Base-by-base conservation (phyloP, 2,329 filamentous ascomycete species). In the Exophiala sp. region DNA sequence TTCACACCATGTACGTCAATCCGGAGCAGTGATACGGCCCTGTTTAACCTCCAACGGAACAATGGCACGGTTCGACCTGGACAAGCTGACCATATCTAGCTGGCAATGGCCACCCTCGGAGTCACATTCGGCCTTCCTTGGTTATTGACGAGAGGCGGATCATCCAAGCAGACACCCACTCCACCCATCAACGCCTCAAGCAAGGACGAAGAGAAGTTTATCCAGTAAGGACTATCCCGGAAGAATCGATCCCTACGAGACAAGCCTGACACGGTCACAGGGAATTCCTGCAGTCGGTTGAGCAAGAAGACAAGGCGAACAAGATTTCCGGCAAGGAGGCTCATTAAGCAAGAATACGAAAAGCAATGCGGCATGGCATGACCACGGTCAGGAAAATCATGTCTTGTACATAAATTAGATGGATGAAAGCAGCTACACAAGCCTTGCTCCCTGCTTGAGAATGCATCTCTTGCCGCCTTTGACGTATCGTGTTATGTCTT, bases 121-220 rank as follows among this genome's bases (percentile, higher is more conserved):
- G 67, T 70, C 18, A 65, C 75, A 16, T 76, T 76, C 63, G 70
- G 68, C 53, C 71, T 72, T 53, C 66, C 68, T 58, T 71, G 62
- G 53, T 65, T 73, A 57, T 68, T 70, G 42, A 68, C 70, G 58
- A 65, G 72, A 54, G 72, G 73, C 54, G 72, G 72, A 56, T 64
- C 65, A 48, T 67, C 70, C 58, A 73, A 75, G 64, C 67, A 71
- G 60, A 65, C 71, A 55, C 68, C 71, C 57, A 69, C 69, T 52
- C 81, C 81, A 48, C 77, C 80, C 35, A 80, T 83, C 69, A 79
- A 81, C 64, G 80, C 81, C 46, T 71, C 73, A 63, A 82, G 77
- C 71, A 81, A 81, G 69, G 80, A 83, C 60, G 81, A 84, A 71
- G 81, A 83, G 71, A 75, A 76, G 63, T 84, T 83, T 68, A 80